Evolutionary conservation across 768 basidiomycete species (phyloP).

Genomic region (Fibroporia radiculosa): DNA sequence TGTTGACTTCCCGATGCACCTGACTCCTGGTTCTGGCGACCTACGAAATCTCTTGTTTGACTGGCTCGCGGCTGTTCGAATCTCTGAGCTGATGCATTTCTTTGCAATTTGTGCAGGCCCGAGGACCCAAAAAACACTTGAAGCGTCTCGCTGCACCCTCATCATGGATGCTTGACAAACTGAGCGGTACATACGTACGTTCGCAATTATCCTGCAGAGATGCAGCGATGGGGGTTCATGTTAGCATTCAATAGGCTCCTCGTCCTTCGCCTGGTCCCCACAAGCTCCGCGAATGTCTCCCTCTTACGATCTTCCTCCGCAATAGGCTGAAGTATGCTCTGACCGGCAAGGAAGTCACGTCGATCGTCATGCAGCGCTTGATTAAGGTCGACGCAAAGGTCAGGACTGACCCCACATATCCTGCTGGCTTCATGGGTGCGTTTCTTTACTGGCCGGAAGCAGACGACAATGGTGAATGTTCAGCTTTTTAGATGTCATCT

Average conservation of each 20-base stretch:
- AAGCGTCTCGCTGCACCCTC: conserved; percentile 97
- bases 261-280: conserved; percentile 98
- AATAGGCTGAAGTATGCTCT: conserved; percentile 99
- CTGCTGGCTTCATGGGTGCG: conserved; percentile 95
- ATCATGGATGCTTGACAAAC: conserved; percentile 99
- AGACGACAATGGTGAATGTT: not conserved
- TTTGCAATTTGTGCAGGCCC: conserved; percentile 47
- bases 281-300: conserved; percentile 97
- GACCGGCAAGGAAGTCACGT: conserved; percentile 90
- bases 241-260: conserved; percentile 55
- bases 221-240: no score
- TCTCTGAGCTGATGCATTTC: conserved; percentile 15
- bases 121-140: conserved; percentile 99
- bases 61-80: not conserved
- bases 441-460: conserved; percentile 5
- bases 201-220: not conserved
- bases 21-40: conserved; percentile 9
- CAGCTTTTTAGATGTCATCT: conserved; percentile 87
- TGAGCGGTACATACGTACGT: conserved; percentile 89
- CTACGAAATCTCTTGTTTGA: no score
- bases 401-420: conserved; percentile 94
- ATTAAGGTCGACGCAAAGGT: conserved; percentile 99
- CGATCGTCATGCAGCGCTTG: conserved; percentile 92
- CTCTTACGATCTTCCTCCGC: conserved; percentile 94
- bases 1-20: conserved; percentile 21